A percentile compares a stretch with the other conserved stretches of the same genome.
phyloP scores from a whole-genome alignment of 2,329 filamentous ascomycete genomes.

The Exophiala bonariae region DNA sequence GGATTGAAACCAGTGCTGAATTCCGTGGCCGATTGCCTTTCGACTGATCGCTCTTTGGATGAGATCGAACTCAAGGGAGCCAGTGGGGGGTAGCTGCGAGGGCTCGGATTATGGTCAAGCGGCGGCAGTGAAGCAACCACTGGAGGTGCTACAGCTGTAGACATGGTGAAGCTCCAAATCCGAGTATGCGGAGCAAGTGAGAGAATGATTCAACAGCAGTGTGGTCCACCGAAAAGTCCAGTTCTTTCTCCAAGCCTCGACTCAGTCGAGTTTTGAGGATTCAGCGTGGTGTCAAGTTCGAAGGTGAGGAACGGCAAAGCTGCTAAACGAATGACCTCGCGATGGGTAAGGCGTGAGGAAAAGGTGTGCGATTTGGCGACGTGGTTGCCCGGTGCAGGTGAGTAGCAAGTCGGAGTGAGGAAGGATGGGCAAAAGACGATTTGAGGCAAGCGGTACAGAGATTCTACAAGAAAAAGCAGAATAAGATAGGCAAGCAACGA shows the following conservation, averaged over 20 bases:
- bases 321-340: neutral
- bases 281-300: neutral
- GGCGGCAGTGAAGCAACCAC: slow-evolving; percentile 44
- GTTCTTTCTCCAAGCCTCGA: neutral
- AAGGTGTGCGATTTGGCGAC: neutral
- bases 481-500: slow-evolving; percentile 20
- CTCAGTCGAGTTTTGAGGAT: no score
- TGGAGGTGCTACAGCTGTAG: slow-evolving; percentile 49
- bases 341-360: neutral
- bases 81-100: slow-evolving; percentile 44
- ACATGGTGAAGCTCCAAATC: slow-evolving; percentile 37
- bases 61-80: slow-evolving; percentile 37
- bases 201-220: neutral
- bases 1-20: slow-evolving; percentile 5
- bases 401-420: neutral
- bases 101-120: slow-evolving; percentile 46
- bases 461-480: neutral
- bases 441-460: neutral
- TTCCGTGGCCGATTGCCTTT: slow-evolving; percentile 13
- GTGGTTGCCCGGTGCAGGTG: neutral
- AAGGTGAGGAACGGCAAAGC: neutral
- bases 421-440: neutral
- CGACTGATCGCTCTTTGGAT: slow-evolving; percentile 22
- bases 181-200: neutral
- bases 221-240: neutral